Conservation (phyloP, 2,329 filamentous ascomycete genomes). For the Colletotrichum tabaci region DNA sequence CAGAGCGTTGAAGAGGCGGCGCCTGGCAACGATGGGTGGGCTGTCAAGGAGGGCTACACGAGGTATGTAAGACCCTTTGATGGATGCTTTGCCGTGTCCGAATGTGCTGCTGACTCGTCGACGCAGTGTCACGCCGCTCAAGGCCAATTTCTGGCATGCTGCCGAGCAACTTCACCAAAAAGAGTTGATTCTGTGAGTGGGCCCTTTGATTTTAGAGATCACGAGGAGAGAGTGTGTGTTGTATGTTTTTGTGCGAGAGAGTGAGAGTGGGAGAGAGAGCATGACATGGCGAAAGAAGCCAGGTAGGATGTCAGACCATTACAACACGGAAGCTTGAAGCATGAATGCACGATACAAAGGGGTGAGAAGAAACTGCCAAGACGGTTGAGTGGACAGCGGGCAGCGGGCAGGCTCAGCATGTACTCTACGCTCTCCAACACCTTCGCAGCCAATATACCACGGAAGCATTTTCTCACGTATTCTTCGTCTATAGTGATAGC, state of each 20-base stretch:
- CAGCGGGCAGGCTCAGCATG: slow-evolving; percentile 31
- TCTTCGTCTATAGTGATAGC: slow-evolving; percentile 27
- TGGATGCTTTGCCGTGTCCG: slow-evolving; percentile 15
- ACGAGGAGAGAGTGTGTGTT: not conserved
- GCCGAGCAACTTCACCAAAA: slow-evolving; percentile 72
- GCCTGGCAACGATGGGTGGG: slow-evolving; percentile 94
- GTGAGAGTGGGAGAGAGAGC: slow-evolving; percentile 4
- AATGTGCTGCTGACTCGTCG: slow-evolving; percentile 39
- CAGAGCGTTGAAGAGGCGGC: slow-evolving; percentile 84
- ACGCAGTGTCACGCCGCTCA: slow-evolving; percentile 89
- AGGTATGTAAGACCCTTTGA: slow-evolving; percentile 68
- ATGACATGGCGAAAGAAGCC: slow-evolving; percentile 32
- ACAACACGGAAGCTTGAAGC: slow-evolving; percentile 4
- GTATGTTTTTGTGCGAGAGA: too few species aligned
- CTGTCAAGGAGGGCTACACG: slow-evolving; percentile 87
- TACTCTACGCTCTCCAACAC: slow-evolving; percentile 37
- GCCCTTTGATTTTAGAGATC: slow-evolving; percentile 46
- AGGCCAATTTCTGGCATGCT: slow-evolving; percentile 92
- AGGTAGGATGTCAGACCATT: slow-evolving; percentile 33
- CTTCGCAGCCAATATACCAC: slow-evolving; percentile 27
- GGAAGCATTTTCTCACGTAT: slow-evolving; percentile 32
- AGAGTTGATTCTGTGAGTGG: slow-evolving; percentile 88
- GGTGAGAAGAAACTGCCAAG: slow-evolving; percentile 13
- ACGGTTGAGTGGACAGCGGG: slow-evolving; percentile 24
- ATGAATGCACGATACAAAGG: slow-evolving; percentile 2